Percentiles rank a stretch among this genome's conserved stretches.
Evolutionary conservation across 306 rosid species (phyloP).

Genomic region (Potentilla sterilis): DNA sequence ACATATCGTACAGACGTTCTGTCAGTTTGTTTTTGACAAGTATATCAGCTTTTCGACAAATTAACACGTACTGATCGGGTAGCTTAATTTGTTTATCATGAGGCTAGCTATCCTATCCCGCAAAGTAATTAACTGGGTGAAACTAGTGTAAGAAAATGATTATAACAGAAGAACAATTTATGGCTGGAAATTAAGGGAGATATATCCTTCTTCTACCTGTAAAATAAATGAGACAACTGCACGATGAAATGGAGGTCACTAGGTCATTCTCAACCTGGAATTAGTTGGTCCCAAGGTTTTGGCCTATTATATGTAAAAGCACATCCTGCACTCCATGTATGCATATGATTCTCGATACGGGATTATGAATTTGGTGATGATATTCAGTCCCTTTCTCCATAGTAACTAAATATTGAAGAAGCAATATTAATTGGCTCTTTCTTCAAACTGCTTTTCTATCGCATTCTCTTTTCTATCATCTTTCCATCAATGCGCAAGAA

Average conservation of each 20-base stretch:
- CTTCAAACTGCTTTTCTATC: slow-evolving; percentile 17
- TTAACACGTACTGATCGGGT: not conserved
- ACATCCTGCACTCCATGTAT: slow-evolving; percentile 11
- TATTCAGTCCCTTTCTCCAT: slow-evolving; percentile 6
- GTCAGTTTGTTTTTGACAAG: not conserved
- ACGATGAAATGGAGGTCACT: slow-evolving; percentile 21
- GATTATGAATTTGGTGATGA: slow-evolving; percentile 9
- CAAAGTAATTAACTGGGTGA: not conserved
- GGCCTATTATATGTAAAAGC: slow-evolving; percentile 8
- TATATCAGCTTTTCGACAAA: too few species aligned
- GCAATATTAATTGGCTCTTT: slow-evolving; percentile 3
- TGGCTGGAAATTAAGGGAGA: not conserved
- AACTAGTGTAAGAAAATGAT: not conserved
- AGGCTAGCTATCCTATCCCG: not conserved
- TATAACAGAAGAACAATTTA: not conserved
- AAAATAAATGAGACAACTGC: slow-evolving; percentile 6
- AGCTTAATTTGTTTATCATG: not conserved
- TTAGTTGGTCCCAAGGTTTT: slow-evolving; percentile 49
- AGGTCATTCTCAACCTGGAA: slow-evolving; percentile 22
- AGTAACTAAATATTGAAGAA: not conserved
- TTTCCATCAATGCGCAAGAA: slow-evolving; percentile 33
- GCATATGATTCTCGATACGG: slow-evolving; percentile 10
- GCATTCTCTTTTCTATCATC: slow-evolving; percentile 4
- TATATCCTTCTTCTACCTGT: not conserved
- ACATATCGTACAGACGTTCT: not conserved